Base-by-base conservation (phyloP, 2,329 filamentous ascomycete species). In the Exophiala viscosa region DNA sequence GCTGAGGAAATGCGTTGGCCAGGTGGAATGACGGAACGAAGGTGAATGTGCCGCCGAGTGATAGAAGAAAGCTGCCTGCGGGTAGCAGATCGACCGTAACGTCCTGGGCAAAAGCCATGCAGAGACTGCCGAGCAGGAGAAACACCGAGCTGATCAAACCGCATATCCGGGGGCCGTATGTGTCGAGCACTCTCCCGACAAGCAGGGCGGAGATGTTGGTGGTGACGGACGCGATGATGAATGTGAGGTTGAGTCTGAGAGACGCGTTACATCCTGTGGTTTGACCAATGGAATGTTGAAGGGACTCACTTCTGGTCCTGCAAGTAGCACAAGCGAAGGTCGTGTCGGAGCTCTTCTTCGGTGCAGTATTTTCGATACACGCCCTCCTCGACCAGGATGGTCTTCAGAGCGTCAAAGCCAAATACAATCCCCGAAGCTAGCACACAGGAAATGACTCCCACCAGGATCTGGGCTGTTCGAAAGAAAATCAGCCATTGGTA, bases 121-220 rank as follows among this genome's bases (percentile, higher is more conserved):
- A 72, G 1, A 88, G 61, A 34, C 86, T 79, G 10, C 90, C 90
- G 3, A 80, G 61, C 0, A 82, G 73, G 32, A 96, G 78, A 58
- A 88, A 82, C 14, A 84, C 55, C 50, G 81, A 83, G 43, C 85
- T 88, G 46, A 84, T 76, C 9, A 90, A 72, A 9, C 87, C 86
- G 65, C 87, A 89, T 4, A 89, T 75, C 41, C 86, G 80, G n/a
- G 90, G 90, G 1, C 90, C 90, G 65, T 81, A 90, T 58, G 84
- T 80, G 70, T 96, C 90, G 11, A 96, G 81, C 20, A 95, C 85
- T 4, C 88, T 87, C 18, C 90, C 90, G 20, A 95, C 84, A 1
- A 90, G 87, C 2, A 96, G 77, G 33, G 90, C 90, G 39, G 85
- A 88, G 14, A 95, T 85, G 64, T 96, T 96, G 40, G 90, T 93